Evolutionary conservation across 306 rosid species (phyloP).

Genomic region (cucumber (Cucumis sativus)): Cucumber_9930_V3 NC_026657.2:26076501-26077000

Average conservation of each 20-base stretch:
- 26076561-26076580: background rate
- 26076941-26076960: background rate
- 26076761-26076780: background rate
- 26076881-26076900: background rate
- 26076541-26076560: background rate
- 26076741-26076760: background rate
- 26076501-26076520: background rate
- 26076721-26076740: background rate
- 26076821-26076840: background rate
- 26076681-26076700: background rate
- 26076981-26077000: slow-evolving; percentile 19
- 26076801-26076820: background rate
- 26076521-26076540: background rate
- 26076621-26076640: background rate
- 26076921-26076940: background rate
- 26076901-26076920: background rate
- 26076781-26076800: background rate
- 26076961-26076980: slow-evolving; percentile 2
- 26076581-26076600: background rate
- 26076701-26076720: background rate
- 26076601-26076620: background rate
- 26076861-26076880: background rate
- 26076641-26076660: background rate
- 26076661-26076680: slow-evolving; percentile 4
- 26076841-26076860: background rate